Conservation (phyloP, 805 yeast genomes). For the Yarrowia keelungensis region DNA sequence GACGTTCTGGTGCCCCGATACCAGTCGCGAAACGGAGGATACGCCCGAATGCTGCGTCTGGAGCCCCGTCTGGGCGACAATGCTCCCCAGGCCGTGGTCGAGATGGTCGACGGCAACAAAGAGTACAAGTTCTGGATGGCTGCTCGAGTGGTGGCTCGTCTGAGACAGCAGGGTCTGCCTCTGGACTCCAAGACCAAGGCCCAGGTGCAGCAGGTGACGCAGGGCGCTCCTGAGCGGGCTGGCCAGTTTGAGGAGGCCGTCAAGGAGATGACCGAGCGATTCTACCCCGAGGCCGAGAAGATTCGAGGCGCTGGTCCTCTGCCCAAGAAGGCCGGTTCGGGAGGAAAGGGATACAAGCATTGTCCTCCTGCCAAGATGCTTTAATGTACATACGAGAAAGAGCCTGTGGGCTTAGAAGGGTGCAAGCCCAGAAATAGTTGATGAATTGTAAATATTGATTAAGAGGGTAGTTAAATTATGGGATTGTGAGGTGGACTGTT, state of each 20-base stretch:
- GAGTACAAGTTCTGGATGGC: slow-evolving; percentile 78
- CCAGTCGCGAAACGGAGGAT: slow-evolving; percentile 72
- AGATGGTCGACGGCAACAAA: slow-evolving; percentile 76
- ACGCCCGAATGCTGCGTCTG: slow-evolving; percentile 79
- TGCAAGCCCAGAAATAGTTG: neutral
- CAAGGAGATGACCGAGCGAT: slow-evolving; percentile 58
- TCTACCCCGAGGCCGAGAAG: slow-evolving; percentile 49
- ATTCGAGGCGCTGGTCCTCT: slow-evolving; percentile 27
- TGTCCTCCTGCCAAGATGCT: slow-evolving; percentile 29
- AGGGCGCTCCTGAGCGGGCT: slow-evolving; percentile 59
- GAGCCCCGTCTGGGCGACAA: slow-evolving; percentile 90
- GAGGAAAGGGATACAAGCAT: slow-evolving; percentile 24
- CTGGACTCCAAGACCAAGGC: slow-evolving; percentile 60
- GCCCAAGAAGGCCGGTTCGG: slow-evolving; percentile 4
- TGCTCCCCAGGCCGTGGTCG: slow-evolving; percentile 88
- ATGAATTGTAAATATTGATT: slow-evolving; percentile 7
- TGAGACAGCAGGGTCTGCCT: slow-evolving; percentile 66
- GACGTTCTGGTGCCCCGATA: slow-evolving; percentile 71
- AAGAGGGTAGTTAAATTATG: too few relatives aligned
- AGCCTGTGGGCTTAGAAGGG: too few relatives aligned
- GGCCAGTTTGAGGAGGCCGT: slow-evolving; percentile 66
- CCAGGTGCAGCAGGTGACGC: slow-evolving; percentile 62
- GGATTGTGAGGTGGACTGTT: too few relatives aligned
- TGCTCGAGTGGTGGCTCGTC: slow-evolving; percentile 86
- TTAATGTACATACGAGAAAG: slow-evolving; percentile 26